Evolutionary conservation across 345 rosid genomes (phyloP).

Genomic region (Lepidium africanum): DNA sequence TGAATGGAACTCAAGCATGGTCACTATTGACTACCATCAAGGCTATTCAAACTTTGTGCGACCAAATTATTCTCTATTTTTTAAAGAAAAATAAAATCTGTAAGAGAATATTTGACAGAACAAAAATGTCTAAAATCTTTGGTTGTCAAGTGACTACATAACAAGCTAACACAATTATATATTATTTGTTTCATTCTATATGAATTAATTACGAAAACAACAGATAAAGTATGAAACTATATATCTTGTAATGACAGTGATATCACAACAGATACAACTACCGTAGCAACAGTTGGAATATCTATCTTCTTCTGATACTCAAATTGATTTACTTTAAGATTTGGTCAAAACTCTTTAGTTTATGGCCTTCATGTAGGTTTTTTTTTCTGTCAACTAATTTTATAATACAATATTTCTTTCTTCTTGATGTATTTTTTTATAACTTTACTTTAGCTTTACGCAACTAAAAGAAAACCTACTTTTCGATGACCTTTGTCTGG

Average conservation of each 20-base stretch:
- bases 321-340: background rate
- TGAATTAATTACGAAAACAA: background rate
- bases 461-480: background rate
- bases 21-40: background rate
- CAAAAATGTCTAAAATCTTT: background rate
- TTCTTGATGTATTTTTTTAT: background rate
- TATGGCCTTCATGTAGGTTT: conserved; percentile 22
- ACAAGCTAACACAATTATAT: background rate
- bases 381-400: background rate
- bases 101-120: background rate
- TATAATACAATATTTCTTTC: background rate
- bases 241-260: background rate
- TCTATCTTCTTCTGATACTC: conserved; percentile 7
- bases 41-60: background rate
- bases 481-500: conserved; percentile 27
- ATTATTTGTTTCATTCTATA: background rate
- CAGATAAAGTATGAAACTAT: background rate
- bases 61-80: background rate
- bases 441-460: conserved; percentile 17
- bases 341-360: conserved; percentile 22
- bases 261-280: conserved; percentile 8
- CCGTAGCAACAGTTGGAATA: conserved; percentile 15
- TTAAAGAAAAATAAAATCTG: background rate
- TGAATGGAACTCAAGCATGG: background rate
- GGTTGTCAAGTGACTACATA: conserved; percentile 6